These are phyloP conservation scores for Limnomonas spitsbergensis DNA, from an alignment of 139 green algal genomes.

Conservation along the genomic window DNA sequence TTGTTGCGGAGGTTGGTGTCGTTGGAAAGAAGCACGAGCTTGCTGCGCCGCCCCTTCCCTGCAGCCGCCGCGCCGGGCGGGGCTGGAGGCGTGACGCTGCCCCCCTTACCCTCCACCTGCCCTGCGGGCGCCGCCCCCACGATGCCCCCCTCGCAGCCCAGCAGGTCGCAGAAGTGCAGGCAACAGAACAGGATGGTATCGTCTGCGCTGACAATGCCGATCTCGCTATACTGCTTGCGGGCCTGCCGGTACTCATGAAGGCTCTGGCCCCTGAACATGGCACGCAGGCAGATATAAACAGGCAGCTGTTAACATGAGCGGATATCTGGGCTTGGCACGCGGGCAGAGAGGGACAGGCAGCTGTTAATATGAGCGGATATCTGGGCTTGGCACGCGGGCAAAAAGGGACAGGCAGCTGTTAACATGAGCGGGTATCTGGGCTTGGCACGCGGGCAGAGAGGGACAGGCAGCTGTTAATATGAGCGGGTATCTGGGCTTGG, in stretches of 20 bases:
- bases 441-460: no score
- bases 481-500: no score
- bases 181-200: constrained; percentile 12
- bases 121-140: neutral
- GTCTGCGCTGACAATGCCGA: constrained; percentile 5
- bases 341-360: no score
- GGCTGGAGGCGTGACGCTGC: neutral
- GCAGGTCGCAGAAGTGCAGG: constrained; percentile 3
- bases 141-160: neutral
- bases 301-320: no score
- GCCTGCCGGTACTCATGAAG: constrained; percentile 5
- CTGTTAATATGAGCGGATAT: no score
- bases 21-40: constrained; percentile 2
- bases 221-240: neutral
- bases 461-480: no score
- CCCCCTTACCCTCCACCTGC: neutral
- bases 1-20: constrained; percentile 8
- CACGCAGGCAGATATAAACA: no score
- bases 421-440: no score
- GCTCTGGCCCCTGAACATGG: constrained; percentile 3
- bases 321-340: no score
- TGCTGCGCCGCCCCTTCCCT: neutral
- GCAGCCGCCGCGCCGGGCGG: neutral
- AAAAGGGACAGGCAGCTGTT: no score
- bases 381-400: no score